Evolutionary conservation across 129 eudicot species (phyloP).

Genomic region (Sambucus nigra): DNA sequence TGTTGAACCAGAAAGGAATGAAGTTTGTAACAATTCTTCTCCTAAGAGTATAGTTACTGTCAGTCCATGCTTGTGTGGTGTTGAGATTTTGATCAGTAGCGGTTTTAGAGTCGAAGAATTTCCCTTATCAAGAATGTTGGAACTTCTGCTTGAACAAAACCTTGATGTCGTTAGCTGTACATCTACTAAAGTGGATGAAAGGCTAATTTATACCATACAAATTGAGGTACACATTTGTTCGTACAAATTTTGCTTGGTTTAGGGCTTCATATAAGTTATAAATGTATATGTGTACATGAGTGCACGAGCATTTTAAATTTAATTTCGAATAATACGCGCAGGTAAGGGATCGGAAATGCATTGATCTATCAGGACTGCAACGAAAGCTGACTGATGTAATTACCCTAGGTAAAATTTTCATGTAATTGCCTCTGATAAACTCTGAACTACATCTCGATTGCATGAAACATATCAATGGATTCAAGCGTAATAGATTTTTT

Average conservation of each 20-base stretch:
- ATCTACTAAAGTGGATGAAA: slow-evolving; percentile 10
- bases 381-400: not conserved
- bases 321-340: not conserved
- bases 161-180: slow-evolving; percentile 13
- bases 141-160: slow-evolving; percentile 7
- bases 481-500: too few relatives aligned
- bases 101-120: slow-evolving; percentile 7
- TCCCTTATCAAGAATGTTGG: slow-evolving; percentile 13
- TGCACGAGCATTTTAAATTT: too few relatives aligned
- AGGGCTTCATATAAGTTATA: too few relatives aligned
- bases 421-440: too few relatives aligned
- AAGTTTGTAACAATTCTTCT: too few relatives aligned
- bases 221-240: slow-evolving; percentile 12
- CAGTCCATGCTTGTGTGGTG: not conserved
- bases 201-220: slow-evolving; percentile 8
- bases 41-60: too few relatives aligned
- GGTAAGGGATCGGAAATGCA: not conserved
- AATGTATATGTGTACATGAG: too few relatives aligned
- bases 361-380: not conserved
- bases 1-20: not conserved
- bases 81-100: slow-evolving; percentile 9
- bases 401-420: too few relatives aligned
- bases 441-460: too few relatives aligned
- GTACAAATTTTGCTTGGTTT: too few relatives aligned
- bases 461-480: too few relatives aligned